Percentiles rank a stretch among this genome's conserved stretches.
Conservation (phyloP, 2,329 filamentous ascomycete genomes). For the Penicillium digitatum region DNA sequence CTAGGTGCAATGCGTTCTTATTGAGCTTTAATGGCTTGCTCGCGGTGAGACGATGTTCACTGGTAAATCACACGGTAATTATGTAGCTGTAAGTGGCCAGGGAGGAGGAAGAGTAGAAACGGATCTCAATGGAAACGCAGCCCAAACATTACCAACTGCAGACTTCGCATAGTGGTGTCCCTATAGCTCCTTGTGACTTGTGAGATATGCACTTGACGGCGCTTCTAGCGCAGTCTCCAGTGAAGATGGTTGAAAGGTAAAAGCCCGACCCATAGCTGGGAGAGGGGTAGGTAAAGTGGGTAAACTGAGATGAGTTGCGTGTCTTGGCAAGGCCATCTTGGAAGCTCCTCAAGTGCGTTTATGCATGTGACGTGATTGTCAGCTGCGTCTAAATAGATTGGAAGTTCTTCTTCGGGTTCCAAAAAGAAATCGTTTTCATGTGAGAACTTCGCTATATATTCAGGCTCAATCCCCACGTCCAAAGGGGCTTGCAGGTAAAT, state of each 20-base stretch:
- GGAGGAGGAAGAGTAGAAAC: not conserved
- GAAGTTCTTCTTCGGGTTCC: not conserved
- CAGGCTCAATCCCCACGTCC: not conserved
- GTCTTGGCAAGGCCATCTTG: slow-evolving; percentile 13
- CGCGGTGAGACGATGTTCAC: not conserved
- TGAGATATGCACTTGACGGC: not conserved
- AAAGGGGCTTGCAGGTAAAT: not conserved
- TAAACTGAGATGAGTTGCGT: slow-evolving; percentile 12
- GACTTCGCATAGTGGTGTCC: not conserved
- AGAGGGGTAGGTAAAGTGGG: slow-evolving; percentile 13
- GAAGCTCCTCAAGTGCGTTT: not conserved
- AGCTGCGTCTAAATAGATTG: not conserved
- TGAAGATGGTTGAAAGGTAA: not conserved
- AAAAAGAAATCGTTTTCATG: not conserved
- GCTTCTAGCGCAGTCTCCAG: not conserved
- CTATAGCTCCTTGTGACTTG: not conserved
- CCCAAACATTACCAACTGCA: not conserved
- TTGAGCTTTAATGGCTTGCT: not conserved
- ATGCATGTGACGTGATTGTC: not conserved
- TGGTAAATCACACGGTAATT: not conserved
- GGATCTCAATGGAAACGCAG: slow-evolving; percentile 5
- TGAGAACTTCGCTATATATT: not conserved
- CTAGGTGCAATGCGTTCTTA: not conserved
- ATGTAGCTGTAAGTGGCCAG: not conserved
- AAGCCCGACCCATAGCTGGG: not conserved